phyloP scores from a whole-genome alignment of 371 early-diverging fungal species.

The Haplosporangium sp. region DNA sequence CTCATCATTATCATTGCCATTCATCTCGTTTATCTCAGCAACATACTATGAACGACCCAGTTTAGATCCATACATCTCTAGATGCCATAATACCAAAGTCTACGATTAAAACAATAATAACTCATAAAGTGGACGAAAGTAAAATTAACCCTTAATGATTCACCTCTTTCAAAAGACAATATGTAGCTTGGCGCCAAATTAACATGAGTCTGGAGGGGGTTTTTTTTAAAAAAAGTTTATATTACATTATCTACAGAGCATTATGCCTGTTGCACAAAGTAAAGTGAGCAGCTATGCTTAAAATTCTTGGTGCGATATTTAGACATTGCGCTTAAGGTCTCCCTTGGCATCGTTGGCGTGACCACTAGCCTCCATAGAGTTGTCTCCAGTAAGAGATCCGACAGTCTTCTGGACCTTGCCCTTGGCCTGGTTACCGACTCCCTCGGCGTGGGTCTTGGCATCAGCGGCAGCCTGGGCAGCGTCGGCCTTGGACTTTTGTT shows the following conservation, averaged over 20 bases:
- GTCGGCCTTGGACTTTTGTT: conserved; percentile 46
- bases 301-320: not conserved
- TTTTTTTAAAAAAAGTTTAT: not conserved
- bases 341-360: conserved; percentile 56
- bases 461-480: conserved; percentile 38
- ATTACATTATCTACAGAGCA: not conserved
- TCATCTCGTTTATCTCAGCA: too few species aligned
- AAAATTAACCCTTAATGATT: not conserved
- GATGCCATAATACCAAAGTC: not conserved
- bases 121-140: not conserved
- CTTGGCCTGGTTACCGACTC: conserved; percentile 43
- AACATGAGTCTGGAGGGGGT: not conserved
- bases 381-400: conserved; percentile 56
- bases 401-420: conserved; percentile 60
- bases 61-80: not conserved
- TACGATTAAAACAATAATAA: not conserved
- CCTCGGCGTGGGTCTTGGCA: conserved; percentile 34
- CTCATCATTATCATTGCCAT: too few species aligned
- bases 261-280: not conserved
- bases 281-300: conserved; percentile 5
- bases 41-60: too few species aligned
- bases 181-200: too few species aligned
- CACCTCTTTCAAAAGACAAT: not conserved
- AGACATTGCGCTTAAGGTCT: conserved; percentile 36
- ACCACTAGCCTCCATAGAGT: conserved; percentile 57